These are phyloP conservation scores for Globomyces sp. DNA, from an alignment of 371 early-diverging fungal species.

Conservation along the genomic window DNA sequence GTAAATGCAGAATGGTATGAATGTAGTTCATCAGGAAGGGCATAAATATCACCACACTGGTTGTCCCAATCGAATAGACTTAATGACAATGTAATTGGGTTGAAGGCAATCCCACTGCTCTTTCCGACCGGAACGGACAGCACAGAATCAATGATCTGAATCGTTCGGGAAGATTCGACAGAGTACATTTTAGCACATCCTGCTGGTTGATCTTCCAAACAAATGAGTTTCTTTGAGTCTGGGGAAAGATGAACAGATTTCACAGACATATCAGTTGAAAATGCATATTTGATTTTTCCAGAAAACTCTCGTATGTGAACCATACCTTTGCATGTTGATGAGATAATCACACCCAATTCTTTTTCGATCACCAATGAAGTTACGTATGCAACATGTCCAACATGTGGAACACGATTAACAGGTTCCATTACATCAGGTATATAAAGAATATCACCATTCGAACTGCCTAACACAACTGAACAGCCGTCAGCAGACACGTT, in stretches of 20 bases:
- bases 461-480: background rate
- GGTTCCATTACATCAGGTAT: background rate
- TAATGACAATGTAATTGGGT: background rate
- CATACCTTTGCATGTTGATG: background rate
- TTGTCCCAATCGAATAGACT: background rate
- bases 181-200: background rate
- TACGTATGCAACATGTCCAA: background rate
- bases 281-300: background rate
- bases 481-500: background rate
- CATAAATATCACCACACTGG: background rate
- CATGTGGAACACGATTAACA: background rate
- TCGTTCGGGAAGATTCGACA: background rate
- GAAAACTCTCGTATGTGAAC: background rate
- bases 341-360: background rate
- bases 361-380: background rate
- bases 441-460: background rate
- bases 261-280: background rate
- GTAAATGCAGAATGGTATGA: background rate
- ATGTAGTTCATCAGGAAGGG: background rate
- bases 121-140: background rate
- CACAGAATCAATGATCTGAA: background rate
- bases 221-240: background rate
- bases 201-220: background rate
- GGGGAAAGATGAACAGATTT: background rate
- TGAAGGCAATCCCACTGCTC: background rate